Evolutionary conservation across 1,284 basidiomycete genomes (phyloP).

Genomic region (Melampsora larici-populina): DNA sequence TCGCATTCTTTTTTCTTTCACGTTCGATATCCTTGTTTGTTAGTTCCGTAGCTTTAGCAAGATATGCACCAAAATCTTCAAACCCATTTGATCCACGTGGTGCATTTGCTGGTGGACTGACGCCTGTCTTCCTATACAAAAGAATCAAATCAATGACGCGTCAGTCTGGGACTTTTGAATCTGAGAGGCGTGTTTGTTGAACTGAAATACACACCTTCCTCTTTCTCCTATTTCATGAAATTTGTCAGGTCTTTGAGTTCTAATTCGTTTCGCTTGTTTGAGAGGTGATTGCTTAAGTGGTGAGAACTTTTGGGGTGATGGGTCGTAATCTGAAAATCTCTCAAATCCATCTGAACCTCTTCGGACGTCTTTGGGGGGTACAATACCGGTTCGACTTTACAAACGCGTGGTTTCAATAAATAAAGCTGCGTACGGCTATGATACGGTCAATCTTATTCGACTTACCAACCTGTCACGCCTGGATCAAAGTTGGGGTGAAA

Average conservation of each 20-base stretch:
- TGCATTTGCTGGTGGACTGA: slow-evolving; percentile 31
- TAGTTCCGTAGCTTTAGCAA: slow-evolving; percentile 36
- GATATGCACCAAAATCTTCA: slow-evolving; percentile 38
- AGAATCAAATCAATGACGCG: background rate
- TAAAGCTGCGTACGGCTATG: background rate
- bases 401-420: background rate
- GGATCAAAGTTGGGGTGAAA: slow-evolving; percentile 8
- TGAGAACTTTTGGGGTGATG: slow-evolving; percentile 11
- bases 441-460: background rate
- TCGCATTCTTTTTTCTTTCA: slow-evolving; percentile 29
- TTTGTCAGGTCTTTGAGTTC: slow-evolving; percentile 31
- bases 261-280: background rate
- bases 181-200: background rate
- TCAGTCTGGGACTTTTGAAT: background rate
- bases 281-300: slow-evolving; percentile 4
- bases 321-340: slow-evolving; percentile 32
- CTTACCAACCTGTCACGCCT: slow-evolving; percentile 4
- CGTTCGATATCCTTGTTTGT: slow-evolving; percentile 32
- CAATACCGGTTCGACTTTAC: slow-evolving; percentile 35
- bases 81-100: slow-evolving; percentile 26
- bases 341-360: slow-evolving; percentile 39
- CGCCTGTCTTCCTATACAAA: slow-evolving; percentile 28
- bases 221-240: slow-evolving; percentile 42
- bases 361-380: slow-evolving; percentile 30
- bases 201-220: slow-evolving; percentile 30